Evolutionary conservation across 176 grass and related monocot species (phyloP).

Genomic region (Bothriochloa decipiens): DNA sequence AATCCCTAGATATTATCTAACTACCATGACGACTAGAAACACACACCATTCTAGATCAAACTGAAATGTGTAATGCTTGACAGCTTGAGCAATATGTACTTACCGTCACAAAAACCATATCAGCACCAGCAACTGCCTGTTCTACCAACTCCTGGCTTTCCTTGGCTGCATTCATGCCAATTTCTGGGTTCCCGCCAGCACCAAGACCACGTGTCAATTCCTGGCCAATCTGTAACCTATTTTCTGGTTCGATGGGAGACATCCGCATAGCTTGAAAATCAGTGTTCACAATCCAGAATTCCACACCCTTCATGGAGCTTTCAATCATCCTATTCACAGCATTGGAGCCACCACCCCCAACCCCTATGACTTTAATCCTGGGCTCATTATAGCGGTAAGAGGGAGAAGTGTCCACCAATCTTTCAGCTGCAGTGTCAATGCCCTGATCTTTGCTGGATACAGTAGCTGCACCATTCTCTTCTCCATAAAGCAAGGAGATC

Average conservation of each 20-base stretch:
- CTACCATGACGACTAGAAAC: background rate
- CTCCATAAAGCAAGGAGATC: conserved; percentile 70
- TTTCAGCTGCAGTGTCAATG: conserved; percentile 22
- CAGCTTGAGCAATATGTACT: conserved; percentile 3
- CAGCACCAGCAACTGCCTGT: conserved; percentile 64
- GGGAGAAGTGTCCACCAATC: conserved; percentile 27
- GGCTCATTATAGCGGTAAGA: conserved; percentile 64
- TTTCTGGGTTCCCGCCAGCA: conserved; percentile 85
- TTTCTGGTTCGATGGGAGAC: conserved; percentile 62
- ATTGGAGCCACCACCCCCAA: conserved; percentile 84
- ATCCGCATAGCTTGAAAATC: conserved; percentile 90
- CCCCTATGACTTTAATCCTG: conserved; percentile 86
- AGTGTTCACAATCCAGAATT: conserved; percentile 89
- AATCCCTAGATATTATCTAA: background rate
- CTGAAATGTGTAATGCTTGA: background rate
- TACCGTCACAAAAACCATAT: conserved; percentile 93
- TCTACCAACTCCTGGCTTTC: conserved; percentile 76
- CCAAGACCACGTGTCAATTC: conserved; percentile 83
- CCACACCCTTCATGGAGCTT: conserved; percentile 76
- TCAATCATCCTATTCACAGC: conserved; percentile 92
- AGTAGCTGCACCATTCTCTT: conserved; percentile 42
- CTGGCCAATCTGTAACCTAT: conserved; percentile 73
- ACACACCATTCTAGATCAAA: background rate
- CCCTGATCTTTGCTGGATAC: conserved; percentile 41
- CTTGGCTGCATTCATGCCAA: conserved; percentile 82